These are phyloP conservation scores for Lactarius sp. DNA, from an alignment of 768 basidiomycete genomes.

Conservation along the genomic window DNA sequence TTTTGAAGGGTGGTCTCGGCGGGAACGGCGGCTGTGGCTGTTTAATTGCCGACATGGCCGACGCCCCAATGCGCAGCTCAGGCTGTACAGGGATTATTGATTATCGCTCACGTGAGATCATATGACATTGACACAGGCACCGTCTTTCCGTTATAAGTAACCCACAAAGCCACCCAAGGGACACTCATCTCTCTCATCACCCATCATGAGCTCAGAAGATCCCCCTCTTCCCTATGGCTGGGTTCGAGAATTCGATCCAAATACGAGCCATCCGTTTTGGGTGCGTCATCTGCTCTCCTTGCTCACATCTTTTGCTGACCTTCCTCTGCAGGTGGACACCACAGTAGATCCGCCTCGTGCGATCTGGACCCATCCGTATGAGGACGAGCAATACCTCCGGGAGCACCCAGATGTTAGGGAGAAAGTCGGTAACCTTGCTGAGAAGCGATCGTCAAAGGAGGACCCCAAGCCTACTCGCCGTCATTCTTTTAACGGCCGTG, in stretches of 20 bases:
- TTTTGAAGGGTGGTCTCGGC: background rate
- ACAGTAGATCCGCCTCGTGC: slow-evolving; percentile 55
- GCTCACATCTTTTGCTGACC: background rate
- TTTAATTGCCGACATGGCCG: background rate
- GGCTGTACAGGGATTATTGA: background rate
- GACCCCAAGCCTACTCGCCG: slow-evolving; percentile 18
- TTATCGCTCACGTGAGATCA: background rate
- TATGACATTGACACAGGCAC: background rate
- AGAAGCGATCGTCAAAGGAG: background rate
- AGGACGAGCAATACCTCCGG: slow-evolving; percentile 58
- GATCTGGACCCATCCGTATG: slow-evolving; percentile 70
- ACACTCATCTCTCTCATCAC: background rate
- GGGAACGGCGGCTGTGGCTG: background rate
- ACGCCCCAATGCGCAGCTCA: background rate
- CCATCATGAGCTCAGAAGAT: slow-evolving; percentile 29
- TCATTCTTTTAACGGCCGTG: slow-evolving; percentile 22
- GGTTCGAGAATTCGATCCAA: slow-evolving; percentile 45
- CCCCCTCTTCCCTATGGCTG: slow-evolving; percentile 52
- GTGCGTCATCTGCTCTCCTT: slow-evolving; percentile 31
- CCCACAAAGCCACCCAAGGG: background rate
- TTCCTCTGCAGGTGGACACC: slow-evolving; percentile 54
- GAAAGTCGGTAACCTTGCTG: slow-evolving; percentile 31
- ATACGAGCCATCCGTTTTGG: slow-evolving; percentile 45
- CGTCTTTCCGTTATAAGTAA: background rate
- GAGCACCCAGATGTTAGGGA: slow-evolving; percentile 47